Evolutionary conservation across 768 basidiomycete species (phyloP).

Genomic region (Amanita jacksonii): DNA sequence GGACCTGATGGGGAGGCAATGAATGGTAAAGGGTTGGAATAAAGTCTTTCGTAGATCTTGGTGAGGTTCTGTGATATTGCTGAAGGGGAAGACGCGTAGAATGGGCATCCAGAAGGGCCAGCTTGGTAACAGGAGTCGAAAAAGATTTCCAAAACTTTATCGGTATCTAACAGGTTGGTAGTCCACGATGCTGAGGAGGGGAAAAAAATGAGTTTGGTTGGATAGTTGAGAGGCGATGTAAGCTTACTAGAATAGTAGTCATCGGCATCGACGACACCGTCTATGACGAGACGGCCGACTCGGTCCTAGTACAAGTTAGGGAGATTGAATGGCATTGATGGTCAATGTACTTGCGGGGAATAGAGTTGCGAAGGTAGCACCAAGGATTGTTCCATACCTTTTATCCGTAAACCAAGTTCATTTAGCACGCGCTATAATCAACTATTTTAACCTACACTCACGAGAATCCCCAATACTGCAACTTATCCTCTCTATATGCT

Average conservation of each 20-base stretch:
- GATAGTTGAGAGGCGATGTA: background rate
- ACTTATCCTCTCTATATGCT: slow-evolving; percentile 23
- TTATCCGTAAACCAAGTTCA: slow-evolving; percentile 22
- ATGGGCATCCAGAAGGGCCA: slow-evolving; percentile 26
- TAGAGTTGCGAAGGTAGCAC: slow-evolving; percentile 16
- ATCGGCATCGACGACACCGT: slow-evolving; percentile 32
- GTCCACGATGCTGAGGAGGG: slow-evolving; percentile 22
- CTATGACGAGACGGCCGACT: slow-evolving; percentile 27
- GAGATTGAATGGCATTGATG: background rate
- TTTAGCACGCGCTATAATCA: too few species aligned
- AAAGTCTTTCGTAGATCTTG: slow-evolving; percentile 17
- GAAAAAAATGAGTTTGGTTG: background rate
- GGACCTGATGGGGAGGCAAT: slow-evolving; percentile 11
- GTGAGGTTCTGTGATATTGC: slow-evolving; percentile 27
- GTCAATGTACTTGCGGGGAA: slow-evolving; percentile 12
- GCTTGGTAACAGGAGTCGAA: slow-evolving; percentile 27
- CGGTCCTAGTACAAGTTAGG: slow-evolving; percentile 16
- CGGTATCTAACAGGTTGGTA: slow-evolving; percentile 27
- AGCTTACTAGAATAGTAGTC: slow-evolving; percentile 29
- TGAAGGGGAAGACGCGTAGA: slow-evolving; percentile 26
- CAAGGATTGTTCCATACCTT: slow-evolving; percentile 17
- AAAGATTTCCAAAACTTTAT: slow-evolving; percentile 26
- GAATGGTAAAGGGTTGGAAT: slow-evolving; percentile 24
- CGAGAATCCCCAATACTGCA: slow-evolving; percentile 23
- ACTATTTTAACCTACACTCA: too few species aligned